Conservation (phyloP, 257 asterid species). For the Ilex aquifolium region DNA sequence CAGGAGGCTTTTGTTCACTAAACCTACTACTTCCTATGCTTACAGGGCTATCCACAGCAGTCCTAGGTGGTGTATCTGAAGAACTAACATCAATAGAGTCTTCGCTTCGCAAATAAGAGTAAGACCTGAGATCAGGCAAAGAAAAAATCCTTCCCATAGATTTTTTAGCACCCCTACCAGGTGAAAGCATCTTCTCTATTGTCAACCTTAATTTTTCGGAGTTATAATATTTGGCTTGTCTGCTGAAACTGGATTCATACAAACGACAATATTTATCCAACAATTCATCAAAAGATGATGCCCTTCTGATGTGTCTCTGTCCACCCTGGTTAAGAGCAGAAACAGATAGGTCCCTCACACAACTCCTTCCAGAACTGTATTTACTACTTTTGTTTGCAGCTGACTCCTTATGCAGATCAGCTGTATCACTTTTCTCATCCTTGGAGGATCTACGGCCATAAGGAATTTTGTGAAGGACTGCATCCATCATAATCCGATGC, state of each 20-base stretch:
- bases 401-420: conserved; percentile 7
- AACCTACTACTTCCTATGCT: conserved; percentile 16
- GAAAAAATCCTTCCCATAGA: conserved; percentile 55
- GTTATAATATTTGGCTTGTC: conserved; percentile 26
- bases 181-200: conserved; percentile 16
- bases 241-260: conserved; percentile 22
- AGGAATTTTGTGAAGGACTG: conserved; percentile 64
- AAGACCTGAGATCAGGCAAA: conserved; percentile 63
- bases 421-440: conserved; percentile 11
- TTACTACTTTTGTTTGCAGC: conserved; percentile 3
- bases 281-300: conserved; percentile 52
- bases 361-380: background rate
- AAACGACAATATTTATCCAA: conserved; percentile 39
- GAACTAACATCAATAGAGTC: conserved; percentile 25
- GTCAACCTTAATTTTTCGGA: conserved; percentile 26
- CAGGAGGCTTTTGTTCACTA: conserved; percentile 17
- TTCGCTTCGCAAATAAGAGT: conserved; percentile 34
- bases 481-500: conserved; percentile 69
- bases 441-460: conserved; percentile 34
- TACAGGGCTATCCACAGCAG: conserved; percentile 1
- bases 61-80: conserved; percentile 5
- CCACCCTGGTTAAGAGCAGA: conserved; percentile 13
- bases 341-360: conserved; percentile 3
- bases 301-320: conserved; percentile 25
- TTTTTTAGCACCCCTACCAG: conserved; percentile 14